Evolutionary conservation across 2,329 filamentous ascomycete genomes (phyloP), one percentile per base, ranked within the genome.

Genomic region (Zymoseptoria crescenta): DNA sequence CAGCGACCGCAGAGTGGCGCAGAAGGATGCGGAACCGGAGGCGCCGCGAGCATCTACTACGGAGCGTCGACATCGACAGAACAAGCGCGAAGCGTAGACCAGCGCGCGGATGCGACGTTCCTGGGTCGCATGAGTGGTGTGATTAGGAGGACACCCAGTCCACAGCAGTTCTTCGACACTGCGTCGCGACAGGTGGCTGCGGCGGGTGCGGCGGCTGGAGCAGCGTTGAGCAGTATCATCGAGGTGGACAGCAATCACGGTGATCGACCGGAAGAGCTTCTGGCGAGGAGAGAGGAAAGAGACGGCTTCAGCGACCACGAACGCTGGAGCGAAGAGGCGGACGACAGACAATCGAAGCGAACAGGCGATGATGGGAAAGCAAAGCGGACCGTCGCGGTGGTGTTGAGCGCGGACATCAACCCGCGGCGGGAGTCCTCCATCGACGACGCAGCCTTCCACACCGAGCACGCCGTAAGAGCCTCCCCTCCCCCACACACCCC

Each of bases 291-390:
- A 24, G 65, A 68, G 10, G 67, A 69, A 16, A 49, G 63, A 8
- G 69, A 73, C 21, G 66, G 70, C 8, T 75, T 75, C 57, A 74
- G 72, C 64, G 93, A 96, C 73, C 90, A 94, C 74, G 88, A 90
- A 72, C 86, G 90, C 56, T 96, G 93, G 93, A 91, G 88, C 13
- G 91, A 96, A 73, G 92, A 96, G 76, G 89, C 87, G 21, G 87
- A 89, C 67, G 82, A 87, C 54, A 84, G 87, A 66, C 52, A 24
- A 53, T 59, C 20, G 59, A 61, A 27, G 61, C 58, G 24, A 67
- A 67, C n/a, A 54, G 61, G 62, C 55, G 66, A 66, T 60, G 16
- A 16, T 6, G 57, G 70, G 16, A 63, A 63, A 57, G 70, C 70
- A 58, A 73, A 74, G 69, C 94, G 87, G 78, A 91, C 86, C 0